Percentiles rank a stretch among this genome's conserved stretches.
These are phyloP conservation scores for Melocanna baccifera DNA, from an alignment of 176 grass and related monocot species.

Conservation along the genomic window DNA sequence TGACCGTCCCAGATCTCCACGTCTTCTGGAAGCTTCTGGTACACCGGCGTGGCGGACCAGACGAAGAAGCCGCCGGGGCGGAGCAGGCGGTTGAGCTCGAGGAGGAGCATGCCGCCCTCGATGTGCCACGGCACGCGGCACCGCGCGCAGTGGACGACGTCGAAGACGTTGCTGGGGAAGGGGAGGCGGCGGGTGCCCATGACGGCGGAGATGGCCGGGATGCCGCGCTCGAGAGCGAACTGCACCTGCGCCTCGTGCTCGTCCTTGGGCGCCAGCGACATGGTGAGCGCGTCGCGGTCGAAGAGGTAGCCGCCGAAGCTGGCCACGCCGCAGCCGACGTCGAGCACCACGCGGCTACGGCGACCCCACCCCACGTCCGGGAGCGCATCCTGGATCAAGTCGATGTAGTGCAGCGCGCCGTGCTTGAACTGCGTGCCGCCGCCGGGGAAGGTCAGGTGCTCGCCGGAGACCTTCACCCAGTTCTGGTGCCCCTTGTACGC, in stretches of 20 bases:
- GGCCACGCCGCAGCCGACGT: slow-evolving; percentile 94
- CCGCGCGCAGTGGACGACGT: slow-evolving; percentile 83
- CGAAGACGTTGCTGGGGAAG: slow-evolving; percentile 72
- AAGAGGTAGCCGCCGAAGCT: slow-evolving; percentile 92
- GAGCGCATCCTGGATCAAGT: slow-evolving; percentile 57
- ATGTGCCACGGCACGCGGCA: slow-evolving; percentile 93
- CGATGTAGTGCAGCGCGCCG: slow-evolving; percentile 80
- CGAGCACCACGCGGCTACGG: slow-evolving; percentile 61
- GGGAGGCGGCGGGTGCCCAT: slow-evolving; percentile 88
- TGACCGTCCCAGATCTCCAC: slow-evolving; percentile 91
- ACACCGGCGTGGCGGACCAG: slow-evolving; percentile 92
- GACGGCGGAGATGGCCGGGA: slow-evolving; percentile 87
- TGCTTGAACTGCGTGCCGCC: slow-evolving; percentile 95
- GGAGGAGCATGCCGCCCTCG: slow-evolving; percentile 76
- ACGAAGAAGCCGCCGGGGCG: slow-evolving; percentile 90
- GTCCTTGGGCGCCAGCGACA: slow-evolving; percentile 96
- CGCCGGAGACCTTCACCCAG: slow-evolving; percentile 88
- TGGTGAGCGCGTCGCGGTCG: slow-evolving; percentile 73
- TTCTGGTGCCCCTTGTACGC: slow-evolving; percentile 78
- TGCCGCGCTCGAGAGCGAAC: slow-evolving; percentile 93
- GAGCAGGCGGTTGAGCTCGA: slow-evolving; percentile 80
- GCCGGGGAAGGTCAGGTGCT: slow-evolving; percentile 83
- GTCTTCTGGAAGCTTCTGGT: slow-evolving; percentile 70
- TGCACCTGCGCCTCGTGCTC: slow-evolving; percentile 99
- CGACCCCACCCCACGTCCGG: slow-evolving; percentile 66